Base-by-base conservation (phyloP, 768 basidiomycete genomes). In the Nidularia pulvinata region DNA sequence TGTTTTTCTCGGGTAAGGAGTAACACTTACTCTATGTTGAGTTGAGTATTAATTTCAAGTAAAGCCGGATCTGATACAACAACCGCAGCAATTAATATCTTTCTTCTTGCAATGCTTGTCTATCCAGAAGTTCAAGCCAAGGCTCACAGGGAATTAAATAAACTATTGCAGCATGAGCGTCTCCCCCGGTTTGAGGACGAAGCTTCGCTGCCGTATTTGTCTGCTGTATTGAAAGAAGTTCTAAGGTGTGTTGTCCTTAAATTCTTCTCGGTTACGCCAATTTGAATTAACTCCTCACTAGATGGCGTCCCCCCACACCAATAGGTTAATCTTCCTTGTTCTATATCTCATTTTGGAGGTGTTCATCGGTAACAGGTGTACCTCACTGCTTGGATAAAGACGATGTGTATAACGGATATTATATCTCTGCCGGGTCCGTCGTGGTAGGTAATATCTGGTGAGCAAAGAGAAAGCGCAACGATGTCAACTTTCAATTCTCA, bases 361-460 rank as follows among this genome's bases (percentile, higher is more conserved):
- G 25, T 30, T 30, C 25, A 30, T 30, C 2, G 25, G 13, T 44
- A 39, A 34, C 7, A 72, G 71, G 61, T 32, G 61, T 72, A 6
- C 69, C 74, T 5, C 73, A 75, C 46, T 55, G 58, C 36, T 51
- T 59, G 6, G 65, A 59, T 7, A 64, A 69, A 53, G 77, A 82
- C 44, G 80, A 82, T 53, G 60, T 70, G 4, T 82, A 78, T 52
- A 69, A 74, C 2, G 79, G 76, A 1, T 71, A 74, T 54, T 65
- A 65, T 36, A 77, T 82, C 37, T 79, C 79, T 0, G 73, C 76
- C 54, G 75, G 66, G 14, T 62, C 75, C 0, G 54, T 72, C 1
- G 65, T 75, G n/a, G 61, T 74, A 22, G 66, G 57, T 4, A 75
- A 75, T 51, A 55, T 64, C 33, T 75, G 73, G 74, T 69, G 51